A percentile compares a stretch with the other conserved stretches of the same genome.
phyloP scores from a whole-genome alignment of 495 filamentous ascomycete species.

The Xylaria acuta region DNA sequence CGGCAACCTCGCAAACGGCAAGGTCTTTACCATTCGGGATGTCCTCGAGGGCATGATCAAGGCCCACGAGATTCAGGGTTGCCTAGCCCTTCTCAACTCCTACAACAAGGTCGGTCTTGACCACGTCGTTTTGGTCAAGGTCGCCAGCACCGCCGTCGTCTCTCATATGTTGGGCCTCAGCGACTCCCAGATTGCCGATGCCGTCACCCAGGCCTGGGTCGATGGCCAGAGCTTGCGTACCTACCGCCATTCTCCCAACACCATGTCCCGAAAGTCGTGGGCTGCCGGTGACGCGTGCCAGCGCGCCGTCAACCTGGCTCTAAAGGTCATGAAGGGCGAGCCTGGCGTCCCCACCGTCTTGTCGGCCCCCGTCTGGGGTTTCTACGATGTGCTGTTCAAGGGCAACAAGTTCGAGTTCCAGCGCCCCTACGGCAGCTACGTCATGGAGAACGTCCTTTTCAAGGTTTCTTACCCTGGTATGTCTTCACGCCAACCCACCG shows the following conservation, averaged over 20 bases:
- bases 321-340: constrained; percentile 94
- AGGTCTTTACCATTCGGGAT: constrained; percentile 83
- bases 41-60: constrained; percentile 99
- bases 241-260: constrained; percentile 96
- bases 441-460: constrained; percentile 99
- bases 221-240: constrained; percentile 96
- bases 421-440: constrained; percentile 94
- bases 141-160: constrained; percentile 92
- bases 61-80: constrained; percentile 98
- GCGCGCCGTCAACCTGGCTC: constrained; percentile 88
- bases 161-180: constrained; percentile 90
- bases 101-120: constrained; percentile 98
- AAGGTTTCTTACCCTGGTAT: constrained; percentile 96
- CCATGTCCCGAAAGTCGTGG: constrained; percentile 99
- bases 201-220: constrained; percentile 95
- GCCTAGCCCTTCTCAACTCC: constrained; percentile 94
- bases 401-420: constrained; percentile 96
- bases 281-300: constrained; percentile 98
- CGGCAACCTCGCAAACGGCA: constrained; percentile 83
- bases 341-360: constrained; percentile 90
- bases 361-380: constrained; percentile 93
- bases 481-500: constrained; percentile 33
- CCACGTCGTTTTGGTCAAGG: constrained; percentile 97
- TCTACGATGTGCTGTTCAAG: constrained; percentile 98
- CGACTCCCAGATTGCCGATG: constrained; percentile 91